A percentile compares a stretch with the other conserved stretches of the same genome.
phyloP scores from a whole-genome alignment of 768 basidiomycete genomes.

The Rhizopogon salebrosus region DNA sequence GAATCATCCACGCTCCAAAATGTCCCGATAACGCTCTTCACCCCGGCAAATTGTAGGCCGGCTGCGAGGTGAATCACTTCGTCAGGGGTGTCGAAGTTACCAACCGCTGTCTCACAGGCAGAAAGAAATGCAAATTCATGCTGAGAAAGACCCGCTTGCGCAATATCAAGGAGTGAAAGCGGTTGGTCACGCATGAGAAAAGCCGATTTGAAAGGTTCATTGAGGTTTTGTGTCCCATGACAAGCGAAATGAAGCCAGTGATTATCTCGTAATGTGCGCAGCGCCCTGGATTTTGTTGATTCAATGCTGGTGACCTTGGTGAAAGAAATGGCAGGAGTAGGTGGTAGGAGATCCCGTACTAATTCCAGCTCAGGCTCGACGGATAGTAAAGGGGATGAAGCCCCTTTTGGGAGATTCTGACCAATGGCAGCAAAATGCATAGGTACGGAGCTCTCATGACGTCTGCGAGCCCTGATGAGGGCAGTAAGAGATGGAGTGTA shows the following conservation, averaged over 20 bases:
- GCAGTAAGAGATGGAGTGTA: constrained; percentile 4
- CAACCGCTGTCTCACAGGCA: too few relatives aligned
- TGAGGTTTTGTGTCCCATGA: constrained; percentile 7
- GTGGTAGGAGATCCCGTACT: background rate
- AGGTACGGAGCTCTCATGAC: background rate
- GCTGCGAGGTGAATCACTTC: constrained; percentile 19
- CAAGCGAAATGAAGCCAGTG: constrained; percentile 16
- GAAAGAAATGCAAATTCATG: background rate
- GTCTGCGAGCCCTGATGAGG: constrained; percentile 7
- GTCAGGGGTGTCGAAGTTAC: constrained; percentile 10
- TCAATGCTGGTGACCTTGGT: background rate
- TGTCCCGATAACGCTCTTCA: too few relatives aligned
- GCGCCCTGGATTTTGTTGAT: background rate
- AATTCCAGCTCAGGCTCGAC: background rate
- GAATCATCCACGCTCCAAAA: too few relatives aligned
- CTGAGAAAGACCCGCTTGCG: background rate
- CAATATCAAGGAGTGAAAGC: too few relatives aligned
- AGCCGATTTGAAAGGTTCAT: too few relatives aligned
- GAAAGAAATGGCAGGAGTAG: too few relatives aligned
- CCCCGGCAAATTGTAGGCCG: too few relatives aligned
- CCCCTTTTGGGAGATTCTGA: background rate
- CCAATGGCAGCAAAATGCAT: constrained; percentile 4
- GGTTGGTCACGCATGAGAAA: too few relatives aligned
- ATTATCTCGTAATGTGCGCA: background rate
- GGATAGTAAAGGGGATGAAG: background rate